phyloP scores from a whole-genome alignment of 305 asterid genomes.

The Plantago coronopus region DNA sequence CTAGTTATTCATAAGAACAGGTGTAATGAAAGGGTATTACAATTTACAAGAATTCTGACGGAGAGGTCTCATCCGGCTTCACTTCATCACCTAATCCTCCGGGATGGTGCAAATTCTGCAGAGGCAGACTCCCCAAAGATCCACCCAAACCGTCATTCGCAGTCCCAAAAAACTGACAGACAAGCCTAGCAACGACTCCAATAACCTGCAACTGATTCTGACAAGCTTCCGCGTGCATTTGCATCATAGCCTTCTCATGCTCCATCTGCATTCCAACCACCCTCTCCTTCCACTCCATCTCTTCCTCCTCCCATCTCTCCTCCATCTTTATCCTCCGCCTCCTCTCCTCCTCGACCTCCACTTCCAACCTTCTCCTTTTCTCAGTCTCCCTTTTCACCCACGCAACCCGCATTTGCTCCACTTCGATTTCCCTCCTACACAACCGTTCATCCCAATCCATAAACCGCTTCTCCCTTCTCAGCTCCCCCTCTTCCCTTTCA shows the following conservation, averaged over 20 bases:
- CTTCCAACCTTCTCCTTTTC: constrained; percentile 52
- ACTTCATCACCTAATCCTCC: constrained; percentile 60
- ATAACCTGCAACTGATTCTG: constrained; percentile 85
- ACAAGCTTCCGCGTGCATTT: constrained; percentile 84
- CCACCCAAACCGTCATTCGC: constrained; percentile 60
- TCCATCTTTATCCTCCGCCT: constrained; percentile 61
- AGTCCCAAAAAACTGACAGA: constrained; percentile 76
- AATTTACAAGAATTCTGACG: constrained; percentile 74
- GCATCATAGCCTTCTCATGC: constrained; percentile 93
- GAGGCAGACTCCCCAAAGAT: constrained; percentile 55
- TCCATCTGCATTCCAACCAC: constrained; percentile 72
- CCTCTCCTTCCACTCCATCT: constrained; percentile 86
- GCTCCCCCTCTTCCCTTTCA: constrained; percentile 37
- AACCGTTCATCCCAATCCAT: constrained; percentile 42
- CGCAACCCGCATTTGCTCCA: constrained; percentile 50
- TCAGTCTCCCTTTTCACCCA: constrained; percentile 59
- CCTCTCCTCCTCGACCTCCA: constrained; percentile 64
- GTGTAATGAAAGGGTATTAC: constrained; percentile 22
- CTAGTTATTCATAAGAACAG: background rate
- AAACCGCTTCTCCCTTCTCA: constrained; percentile 30
- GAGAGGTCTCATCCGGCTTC: constrained; percentile 65
- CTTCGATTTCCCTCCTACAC: constrained; percentile 38
- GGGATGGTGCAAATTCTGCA: constrained; percentile 77
- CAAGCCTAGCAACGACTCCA: constrained; percentile 57
- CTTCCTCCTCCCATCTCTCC: constrained; percentile 84